phyloP scores from a whole-genome alignment of 2,329 filamentous ascomycete species.

The Alternaria solani region DNA sequence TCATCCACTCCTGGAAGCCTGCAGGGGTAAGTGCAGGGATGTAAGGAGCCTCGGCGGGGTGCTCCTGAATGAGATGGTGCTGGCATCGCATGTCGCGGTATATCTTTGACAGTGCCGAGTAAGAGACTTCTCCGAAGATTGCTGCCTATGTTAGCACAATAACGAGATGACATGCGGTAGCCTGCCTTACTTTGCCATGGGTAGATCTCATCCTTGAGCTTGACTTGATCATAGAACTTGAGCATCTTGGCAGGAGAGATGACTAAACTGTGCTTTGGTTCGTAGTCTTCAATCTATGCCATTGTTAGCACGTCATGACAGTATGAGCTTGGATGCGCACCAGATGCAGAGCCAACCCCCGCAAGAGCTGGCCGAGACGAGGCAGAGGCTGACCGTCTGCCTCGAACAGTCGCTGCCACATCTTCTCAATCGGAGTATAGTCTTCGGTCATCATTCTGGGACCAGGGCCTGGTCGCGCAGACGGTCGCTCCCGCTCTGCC shows the following conservation, averaged over 20 bases:
- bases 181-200: slow-evolving; percentile 70
- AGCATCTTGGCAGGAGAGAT: slow-evolving; percentile 79
- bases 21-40: slow-evolving; percentile 57
- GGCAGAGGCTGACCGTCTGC: slow-evolving; percentile 70
- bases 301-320: slow-evolving; percentile 17
- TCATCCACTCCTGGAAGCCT: slow-evolving; percentile 70
- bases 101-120: slow-evolving; percentile 53
- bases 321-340: slow-evolving; percentile 56
- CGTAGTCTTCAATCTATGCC: slow-evolving; percentile 70
- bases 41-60: slow-evolving; percentile 52
- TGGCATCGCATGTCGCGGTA: slow-evolving; percentile 59
- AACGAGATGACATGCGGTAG: background rate
- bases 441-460: slow-evolving; percentile 47
- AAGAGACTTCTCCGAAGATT: slow-evolving; percentile 56
- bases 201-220: slow-evolving; percentile 70
- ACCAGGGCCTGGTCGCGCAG: slow-evolving; percentile 37
- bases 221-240: slow-evolving; percentile 74
- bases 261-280: slow-evolving; percentile 72
- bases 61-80: slow-evolving; percentile 59
- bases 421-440: slow-evolving; percentile 64
- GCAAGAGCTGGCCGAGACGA: slow-evolving; percentile 73
- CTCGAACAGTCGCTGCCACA: slow-evolving; percentile 81
- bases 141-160: slow-evolving; percentile 27
- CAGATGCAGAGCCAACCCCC: slow-evolving; percentile 76
- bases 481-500: slow-evolving; percentile 33